Conservation (phyloP, 2,329 filamentous ascomycete species). For the Mycosphaerella arachidis region DNA sequence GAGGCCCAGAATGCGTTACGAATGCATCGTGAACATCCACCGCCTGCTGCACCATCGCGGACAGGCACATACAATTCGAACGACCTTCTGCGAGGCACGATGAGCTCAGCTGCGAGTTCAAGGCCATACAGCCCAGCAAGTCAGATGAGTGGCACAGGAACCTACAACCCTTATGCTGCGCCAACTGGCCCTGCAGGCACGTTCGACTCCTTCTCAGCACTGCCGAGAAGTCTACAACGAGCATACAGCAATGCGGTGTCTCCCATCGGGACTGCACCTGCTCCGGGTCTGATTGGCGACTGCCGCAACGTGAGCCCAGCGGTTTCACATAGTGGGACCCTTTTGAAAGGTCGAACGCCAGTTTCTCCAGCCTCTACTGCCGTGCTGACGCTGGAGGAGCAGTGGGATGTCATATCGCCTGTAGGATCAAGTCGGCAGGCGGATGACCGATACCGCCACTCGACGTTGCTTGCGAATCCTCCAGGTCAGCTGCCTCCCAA, state of each 20-base stretch:
- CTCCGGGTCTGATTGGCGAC: slow-evolving; percentile 25
- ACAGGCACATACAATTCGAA: not conserved
- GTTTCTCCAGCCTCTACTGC: not conserved
- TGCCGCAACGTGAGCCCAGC: slow-evolving; percentile 26
- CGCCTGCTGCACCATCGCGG: not conserved
- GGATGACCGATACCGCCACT: slow-evolving; percentile 20
- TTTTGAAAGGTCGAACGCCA: slow-evolving; percentile 10
- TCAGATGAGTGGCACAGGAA: not conserved
- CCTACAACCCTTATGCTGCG: slow-evolving; percentile 1
- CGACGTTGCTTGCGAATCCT: slow-evolving; percentile 25
- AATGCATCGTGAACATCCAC: not conserved
- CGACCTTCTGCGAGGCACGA: not conserved
- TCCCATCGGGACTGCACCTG: slow-evolving; percentile 15
- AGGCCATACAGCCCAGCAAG: not conserved
- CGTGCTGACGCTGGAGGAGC: slow-evolving; percentile 15
- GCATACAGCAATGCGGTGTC: slow-evolving; percentile 31
- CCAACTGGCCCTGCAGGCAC: slow-evolving; percentile 6
- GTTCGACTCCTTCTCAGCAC: slow-evolving; percentile 14
- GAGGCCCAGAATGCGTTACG: not conserved
- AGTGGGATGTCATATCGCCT: slow-evolving; percentile 21
- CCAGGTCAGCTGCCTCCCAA: slow-evolving; percentile 20
- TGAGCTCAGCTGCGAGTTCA: not conserved
- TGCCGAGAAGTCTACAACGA: slow-evolving; percentile 29
- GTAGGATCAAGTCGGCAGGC: slow-evolving; percentile 2
- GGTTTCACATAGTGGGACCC: slow-evolving; percentile 6